phyloP scores from a whole-genome alignment of 495 filamentous ascomycete genomes.

The Aspergillus hancockii region DNA sequence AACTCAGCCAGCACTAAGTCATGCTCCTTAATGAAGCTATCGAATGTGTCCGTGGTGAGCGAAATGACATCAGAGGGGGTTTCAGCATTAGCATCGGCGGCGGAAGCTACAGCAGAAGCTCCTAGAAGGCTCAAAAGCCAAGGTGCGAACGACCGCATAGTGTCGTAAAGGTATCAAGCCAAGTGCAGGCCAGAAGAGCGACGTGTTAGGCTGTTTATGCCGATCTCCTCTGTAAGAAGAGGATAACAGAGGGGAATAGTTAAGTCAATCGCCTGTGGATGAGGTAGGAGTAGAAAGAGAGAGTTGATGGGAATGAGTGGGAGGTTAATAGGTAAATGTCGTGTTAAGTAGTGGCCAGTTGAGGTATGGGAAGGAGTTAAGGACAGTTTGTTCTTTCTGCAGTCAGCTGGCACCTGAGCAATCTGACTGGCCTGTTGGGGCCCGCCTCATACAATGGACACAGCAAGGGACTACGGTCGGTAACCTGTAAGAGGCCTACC shows the following conservation, averaged over 20 bases:
- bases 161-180: conserved; percentile 22
- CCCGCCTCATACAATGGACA: conserved; percentile 11
- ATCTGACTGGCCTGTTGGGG: conserved; percentile 29
- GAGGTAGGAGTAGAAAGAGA: conserved; percentile 2
- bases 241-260: background rate
- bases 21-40: conserved; percentile 80
- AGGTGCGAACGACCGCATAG: conserved; percentile 59
- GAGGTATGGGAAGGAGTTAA: conserved; percentile 31
- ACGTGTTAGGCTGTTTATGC: background rate
- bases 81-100: conserved; percentile 56
- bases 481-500: background rate
- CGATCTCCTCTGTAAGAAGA: background rate
- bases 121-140: conserved; percentile 60
- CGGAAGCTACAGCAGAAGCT: conserved; percentile 61
- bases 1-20: conserved; percentile 94
- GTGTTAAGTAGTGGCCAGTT: conserved; percentile 23
- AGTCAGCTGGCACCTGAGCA: conserved; percentile 25
- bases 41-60: conserved; percentile 82
- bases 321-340: conserved; percentile 20
- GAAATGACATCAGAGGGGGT: conserved; percentile 73
- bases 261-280: background rate
- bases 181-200: background rate
- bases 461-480: conserved; percentile 23
- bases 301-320: conserved; percentile 14
- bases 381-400: conserved; percentile 54